Evolutionary conservation across 2,329 filamentous ascomycete species (phyloP), one percentile per base, ranked within the genome.

Genomic region (Colletotrichum cuscutae): DNA sequence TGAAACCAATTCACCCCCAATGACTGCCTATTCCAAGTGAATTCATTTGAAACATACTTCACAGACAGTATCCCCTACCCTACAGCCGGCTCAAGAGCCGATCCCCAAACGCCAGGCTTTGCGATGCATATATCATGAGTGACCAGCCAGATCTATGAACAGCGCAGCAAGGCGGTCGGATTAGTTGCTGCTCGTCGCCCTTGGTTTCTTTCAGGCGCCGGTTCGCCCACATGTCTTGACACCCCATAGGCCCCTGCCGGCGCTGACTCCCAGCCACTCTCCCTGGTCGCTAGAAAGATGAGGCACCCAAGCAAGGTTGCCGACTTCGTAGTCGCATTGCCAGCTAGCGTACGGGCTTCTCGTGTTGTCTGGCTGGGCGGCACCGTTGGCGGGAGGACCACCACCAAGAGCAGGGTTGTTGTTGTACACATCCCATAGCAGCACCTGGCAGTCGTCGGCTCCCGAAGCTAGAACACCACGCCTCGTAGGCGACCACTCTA

Each of bases 381-480:
- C 81, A 46, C 89, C 89, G 75, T 90, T 90, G 52, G 85, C 78
- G 11, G 83, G 78, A 28, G 85, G 81, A 6, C 73, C 77, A 71
- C 80, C 76, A 52, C 84, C 81, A 74, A 88, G 78, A 81, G 87
- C 75, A 82, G 84, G 79, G 82, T 88, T 88, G 78, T 81, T 80
- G 73, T 93, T 96, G 75, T 98, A 88, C 11, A 99, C 87, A 82
- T 99, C 97, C 97, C 97, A 99, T 19, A 98, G 88, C 37, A 98
- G 87, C 2, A 98, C 96, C 76, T 97, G 90, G 75, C 92, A 96
- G 82, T 99, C 97, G 78, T 99, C 97, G 6, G 89, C 97, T 42
- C 97, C 97, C 0, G 95, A 97, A 19, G 96, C 96, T 22, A 99
- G 89, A 76, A 95, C 93, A 28, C 97, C 97, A 77, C 97, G 89